Evolutionary conservation across 2,329 filamentous ascomycete genomes (phyloP), one percentile per base, ranked within the genome.

Genomic region (Clarireedia homoeocarpa): DNA sequence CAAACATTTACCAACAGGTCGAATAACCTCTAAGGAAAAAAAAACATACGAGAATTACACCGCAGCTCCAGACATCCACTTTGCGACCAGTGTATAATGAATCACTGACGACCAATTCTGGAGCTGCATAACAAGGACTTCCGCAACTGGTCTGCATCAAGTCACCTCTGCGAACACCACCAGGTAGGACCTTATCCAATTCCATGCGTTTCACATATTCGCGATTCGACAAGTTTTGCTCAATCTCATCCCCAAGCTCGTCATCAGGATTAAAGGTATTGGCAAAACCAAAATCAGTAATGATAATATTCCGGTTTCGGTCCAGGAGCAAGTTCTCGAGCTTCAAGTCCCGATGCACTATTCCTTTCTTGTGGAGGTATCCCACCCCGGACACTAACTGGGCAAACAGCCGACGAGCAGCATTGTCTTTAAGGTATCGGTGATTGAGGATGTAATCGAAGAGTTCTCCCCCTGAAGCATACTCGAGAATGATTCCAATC

Each of bases 141-240:
- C 94, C 94, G 71, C 94, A 99, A 71, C 94, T 97, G 10, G 94
- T 99, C 73, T 96, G 92, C 94, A 99, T 99, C 67, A 99, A 75
- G 74, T 99, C 94, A 39, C 94, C 94, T 66, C 91, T 84, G 59
- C 92, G 82, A 66, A 84, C 79, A 14, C 90, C 91, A 62, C 88
- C 88, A 12, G 82, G 71, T 65, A 89, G 85, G 40, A 88, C 73
- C 65, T 84, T 86, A 71, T 97, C 92, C 49, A 97, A 77, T n/a
- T 89, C 88, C 74, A 88, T 80, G 51, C 85, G 80, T 74, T 92
- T 92, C 59, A 97, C 87, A 68, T 86, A 94, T 17, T 96, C 91
- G 62, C 89, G 88, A 68, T 96, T 92, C 26, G 83, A 81, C 23
- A 99, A 75, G 61, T 91, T 89, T 66, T 90, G 82, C 72, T 97